These are phyloP conservation scores for Sordariomycetes sp. DNA, from an alignment of 2,329 filamentous ascomycete species.

Conservation along the genomic window DNA sequence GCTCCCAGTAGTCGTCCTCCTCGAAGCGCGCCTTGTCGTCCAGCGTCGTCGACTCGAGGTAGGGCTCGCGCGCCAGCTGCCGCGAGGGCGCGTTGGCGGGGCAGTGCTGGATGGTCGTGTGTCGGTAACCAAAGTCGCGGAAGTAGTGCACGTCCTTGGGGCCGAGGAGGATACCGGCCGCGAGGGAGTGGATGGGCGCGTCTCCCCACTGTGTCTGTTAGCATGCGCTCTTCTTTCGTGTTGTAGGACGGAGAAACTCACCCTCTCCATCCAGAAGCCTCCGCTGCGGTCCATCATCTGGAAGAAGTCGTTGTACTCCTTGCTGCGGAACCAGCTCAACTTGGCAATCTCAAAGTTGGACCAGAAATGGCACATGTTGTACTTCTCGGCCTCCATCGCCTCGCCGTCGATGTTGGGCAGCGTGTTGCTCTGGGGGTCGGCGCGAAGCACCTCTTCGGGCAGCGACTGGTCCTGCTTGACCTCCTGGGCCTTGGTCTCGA, in stretches of 20 bases:
- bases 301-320: constrained; percentile 96
- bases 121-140: constrained; percentile 95
- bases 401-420: constrained; percentile 81
- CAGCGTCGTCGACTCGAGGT: constrained; percentile 67
- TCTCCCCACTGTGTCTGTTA: constrained; percentile 72
- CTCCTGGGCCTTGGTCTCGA: constrained; percentile 50
- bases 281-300: constrained; percentile 97
- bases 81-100: constrained; percentile 87
- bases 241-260: constrained; percentile 28
- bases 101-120: constrained; percentile 98
- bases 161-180: constrained; percentile 75
- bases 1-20: constrained; percentile 94
- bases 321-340: constrained; percentile 92
- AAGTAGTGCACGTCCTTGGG: constrained; percentile 93
- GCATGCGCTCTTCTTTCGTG: constrained; percentile 5
- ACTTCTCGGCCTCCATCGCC: constrained; percentile 92
- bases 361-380: constrained; percentile 99
- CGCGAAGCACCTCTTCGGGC: constrained; percentile 71
- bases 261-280: constrained; percentile 98
- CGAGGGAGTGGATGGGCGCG: constrained; percentile 94
- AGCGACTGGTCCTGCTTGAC: constrained; percentile 45
- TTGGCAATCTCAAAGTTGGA: constrained; percentile 98
- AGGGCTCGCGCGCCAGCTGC: constrained; percentile 72
- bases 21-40: constrained; percentile 78
- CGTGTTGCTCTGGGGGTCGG: constrained; percentile 58